These are phyloP conservation scores for Mycena belliarum DNA, from an alignment of 768 basidiomycete species.

Conservation along the genomic window DNA sequence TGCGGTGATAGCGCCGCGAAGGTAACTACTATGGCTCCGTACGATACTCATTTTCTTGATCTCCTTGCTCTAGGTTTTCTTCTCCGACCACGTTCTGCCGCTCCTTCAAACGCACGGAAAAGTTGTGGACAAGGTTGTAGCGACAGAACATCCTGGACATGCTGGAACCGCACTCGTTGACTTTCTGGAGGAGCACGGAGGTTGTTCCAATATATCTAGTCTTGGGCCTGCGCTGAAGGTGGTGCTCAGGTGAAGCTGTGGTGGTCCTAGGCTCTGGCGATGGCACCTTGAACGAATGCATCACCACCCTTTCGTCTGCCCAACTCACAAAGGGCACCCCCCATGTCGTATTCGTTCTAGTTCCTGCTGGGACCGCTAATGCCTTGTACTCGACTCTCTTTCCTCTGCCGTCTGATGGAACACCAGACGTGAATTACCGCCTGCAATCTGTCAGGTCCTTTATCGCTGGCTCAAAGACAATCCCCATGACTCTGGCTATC, in stretches of 20 bases:
- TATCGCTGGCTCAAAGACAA: constrained; percentile 36
- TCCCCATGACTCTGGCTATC: constrained; percentile 55
- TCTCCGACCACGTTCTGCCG: constrained; percentile 64
- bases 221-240: not conserved
- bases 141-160: constrained; percentile 55
- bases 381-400: constrained; percentile 84
- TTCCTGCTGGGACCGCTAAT: constrained; percentile 91
- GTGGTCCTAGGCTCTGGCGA: constrained; percentile 82
- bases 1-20: constrained; percentile 62
- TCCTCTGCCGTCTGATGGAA: constrained; percentile 40
- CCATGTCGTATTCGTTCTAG: constrained; percentile 42
- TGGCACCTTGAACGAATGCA: constrained; percentile 88
- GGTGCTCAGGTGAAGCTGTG: constrained; percentile 31
- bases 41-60: not conserved
- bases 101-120: constrained; percentile 48
- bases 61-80: constrained; percentile 38
- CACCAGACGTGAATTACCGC: constrained; percentile 38
- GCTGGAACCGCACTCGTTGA: constrained; percentile 50
- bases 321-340: constrained; percentile 18
- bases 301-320: constrained; percentile 54
- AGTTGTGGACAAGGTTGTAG: constrained; percentile 40
- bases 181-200: constrained; percentile 36
- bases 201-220: constrained; percentile 7
- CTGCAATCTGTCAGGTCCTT: constrained; percentile 59
- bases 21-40: constrained; percentile 3